phyloP scores from a whole-genome alignment of 1,284 basidiomycete species.

The Sanguinoderma infundibulare region DNA sequence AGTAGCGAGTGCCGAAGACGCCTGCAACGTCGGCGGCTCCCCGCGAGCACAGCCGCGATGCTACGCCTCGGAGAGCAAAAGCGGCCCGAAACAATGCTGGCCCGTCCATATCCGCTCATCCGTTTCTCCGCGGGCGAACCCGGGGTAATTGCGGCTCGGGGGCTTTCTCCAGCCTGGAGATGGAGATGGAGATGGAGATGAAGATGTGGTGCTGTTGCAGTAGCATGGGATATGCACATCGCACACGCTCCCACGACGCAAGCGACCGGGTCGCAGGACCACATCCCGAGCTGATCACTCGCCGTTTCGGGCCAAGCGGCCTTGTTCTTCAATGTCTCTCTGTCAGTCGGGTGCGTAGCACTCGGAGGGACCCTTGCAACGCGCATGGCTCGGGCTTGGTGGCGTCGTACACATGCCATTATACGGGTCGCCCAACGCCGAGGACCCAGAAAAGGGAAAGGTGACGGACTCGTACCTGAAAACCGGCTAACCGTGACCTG shows the following conservation, averaged over 20 bases:
- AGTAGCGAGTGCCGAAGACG: not conserved
- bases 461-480: not conserved
- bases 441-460: not conserved
- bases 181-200: not conserved
- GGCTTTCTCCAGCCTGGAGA: too few species aligned
- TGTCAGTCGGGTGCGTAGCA: not conserved
- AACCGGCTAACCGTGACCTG: not conserved
- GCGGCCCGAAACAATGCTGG: not conserved
- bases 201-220: not conserved
- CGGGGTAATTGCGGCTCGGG: not conserved
- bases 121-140: too few species aligned
- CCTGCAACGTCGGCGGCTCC: not conserved
- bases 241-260: not conserved
- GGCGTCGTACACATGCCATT: not conserved
- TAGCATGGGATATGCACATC: not conserved
- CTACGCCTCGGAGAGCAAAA: not conserved
- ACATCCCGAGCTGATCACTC: conserved; percentile 7
- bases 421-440: not conserved
- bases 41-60: not conserved
- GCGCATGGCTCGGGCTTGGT: not conserved
- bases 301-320: not conserved
- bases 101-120: too few species aligned
- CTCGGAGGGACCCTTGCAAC: not conserved
- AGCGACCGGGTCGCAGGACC: not conserved
- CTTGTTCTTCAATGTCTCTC: not conserved